phyloP scores from a whole-genome alignment of 495 filamentous ascomycete genomes.

The Pyrenula aspistea region DNA sequence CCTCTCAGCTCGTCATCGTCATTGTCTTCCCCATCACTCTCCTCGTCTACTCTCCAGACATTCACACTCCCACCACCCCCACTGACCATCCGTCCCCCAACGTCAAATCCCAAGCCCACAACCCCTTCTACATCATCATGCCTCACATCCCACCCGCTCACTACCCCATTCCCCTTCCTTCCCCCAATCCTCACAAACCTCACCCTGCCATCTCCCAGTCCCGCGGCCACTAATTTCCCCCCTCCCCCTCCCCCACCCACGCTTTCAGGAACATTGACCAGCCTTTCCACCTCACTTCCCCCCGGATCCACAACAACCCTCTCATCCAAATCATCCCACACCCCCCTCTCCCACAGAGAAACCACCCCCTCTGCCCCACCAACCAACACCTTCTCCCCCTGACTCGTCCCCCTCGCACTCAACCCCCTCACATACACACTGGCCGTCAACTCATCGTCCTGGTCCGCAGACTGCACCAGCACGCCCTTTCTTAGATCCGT shows the following conservation, averaged over 20 bases:
- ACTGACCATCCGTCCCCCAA: constrained; percentile 71
- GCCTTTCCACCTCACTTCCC: constrained; percentile 59
- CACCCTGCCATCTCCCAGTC: constrained; percentile 58
- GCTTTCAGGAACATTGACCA: constrained; percentile 53
- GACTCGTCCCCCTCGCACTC: constrained; percentile 44
- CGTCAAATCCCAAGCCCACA: constrained; percentile 67
- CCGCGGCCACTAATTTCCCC: constrained; percentile 59
- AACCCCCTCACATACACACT: constrained; percentile 61
- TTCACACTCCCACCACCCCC: constrained; percentile 75
- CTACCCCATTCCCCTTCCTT: constrained; percentile 34
- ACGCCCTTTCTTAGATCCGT: constrained; percentile 78
- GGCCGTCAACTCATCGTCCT: constrained; percentile 83
- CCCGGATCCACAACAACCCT: constrained; percentile 60
- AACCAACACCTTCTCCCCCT: constrained; percentile 65
- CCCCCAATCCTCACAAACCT: constrained; percentile 42
- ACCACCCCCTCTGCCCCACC: constrained; percentile 70
- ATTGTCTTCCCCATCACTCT: constrained; percentile 24
- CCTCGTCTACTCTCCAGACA: constrained; percentile 62
- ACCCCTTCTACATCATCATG: constrained; percentile 83
- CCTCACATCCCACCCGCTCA: constrained; percentile 36
- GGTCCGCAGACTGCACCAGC: constrained; percentile 76
- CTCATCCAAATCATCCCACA: constrained; percentile 91
- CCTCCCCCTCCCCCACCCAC: constrained; percentile 35
- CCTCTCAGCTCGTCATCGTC: constrained; percentile 21
- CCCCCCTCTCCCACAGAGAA: constrained; percentile 85